Evolutionary conservation across 2,329 filamentous ascomycete genomes (phyloP).

Genomic region (Fusarium oxysporum): DNA sequence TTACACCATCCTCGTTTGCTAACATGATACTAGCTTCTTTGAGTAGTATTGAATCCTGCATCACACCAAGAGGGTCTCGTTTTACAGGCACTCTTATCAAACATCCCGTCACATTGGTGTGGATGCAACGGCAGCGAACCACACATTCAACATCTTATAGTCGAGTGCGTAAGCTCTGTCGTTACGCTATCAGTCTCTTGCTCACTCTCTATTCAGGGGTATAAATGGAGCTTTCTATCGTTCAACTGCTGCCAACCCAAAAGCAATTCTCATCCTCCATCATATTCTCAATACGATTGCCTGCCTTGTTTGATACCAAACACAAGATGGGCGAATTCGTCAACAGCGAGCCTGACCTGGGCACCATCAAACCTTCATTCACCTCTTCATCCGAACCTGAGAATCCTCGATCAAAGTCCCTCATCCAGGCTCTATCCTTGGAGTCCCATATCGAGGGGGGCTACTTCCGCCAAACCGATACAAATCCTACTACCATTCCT

Average conservation of each 20-base stretch:
- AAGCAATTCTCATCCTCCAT: not conserved
- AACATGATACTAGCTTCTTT: constrained; percentile 20
- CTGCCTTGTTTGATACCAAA: not conserved
- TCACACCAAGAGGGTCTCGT: constrained; percentile 1
- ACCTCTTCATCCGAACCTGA: constrained; percentile 33
- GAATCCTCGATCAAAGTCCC: constrained; percentile 19
- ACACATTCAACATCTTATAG: not conserved
- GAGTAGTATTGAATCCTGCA: constrained; percentile 4
- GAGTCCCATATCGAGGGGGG: constrained; percentile 71
- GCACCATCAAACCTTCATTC: constrained; percentile 31
- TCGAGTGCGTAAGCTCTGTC: not conserved
- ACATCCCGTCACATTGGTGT: not conserved
- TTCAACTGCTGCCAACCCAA: not conserved
- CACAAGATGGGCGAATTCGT: constrained; percentile 29
- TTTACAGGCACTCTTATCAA: not conserved
- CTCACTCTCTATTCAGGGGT: constrained; percentile 9
- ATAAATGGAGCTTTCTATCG: constrained; percentile 13
- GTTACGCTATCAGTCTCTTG: not conserved
- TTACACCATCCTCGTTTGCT: constrained; percentile 22
- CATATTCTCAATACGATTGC: not conserved
- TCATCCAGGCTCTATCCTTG: constrained; percentile 58
- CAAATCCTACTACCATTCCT: constrained; percentile 61
- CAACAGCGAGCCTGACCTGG: constrained; percentile 10
- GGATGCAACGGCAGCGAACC: not conserved
- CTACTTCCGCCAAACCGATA: constrained; percentile 73